Evolutionary conservation across 169 alveolate species (phyloP), one percentile per base, ranked within the genome.

Genomic region (Eimeria maxima): DNA sequence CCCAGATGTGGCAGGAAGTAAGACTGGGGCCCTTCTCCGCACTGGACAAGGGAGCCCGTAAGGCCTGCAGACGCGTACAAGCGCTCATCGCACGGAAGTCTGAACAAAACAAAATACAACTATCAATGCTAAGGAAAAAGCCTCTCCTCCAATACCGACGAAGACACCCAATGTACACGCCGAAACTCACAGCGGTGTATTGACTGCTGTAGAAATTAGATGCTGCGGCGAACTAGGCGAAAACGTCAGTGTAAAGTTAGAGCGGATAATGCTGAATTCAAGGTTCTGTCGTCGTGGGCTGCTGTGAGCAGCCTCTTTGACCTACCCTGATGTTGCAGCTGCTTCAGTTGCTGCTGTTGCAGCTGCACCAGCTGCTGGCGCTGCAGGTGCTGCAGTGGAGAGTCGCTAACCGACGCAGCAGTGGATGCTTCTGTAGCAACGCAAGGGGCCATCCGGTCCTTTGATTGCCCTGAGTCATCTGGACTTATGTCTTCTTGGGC

Each of bases 361-460:
- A 47, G 50, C 69, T 47, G 67, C 22, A 83, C 55, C 67, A 53
- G 91, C 91, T 83, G 91, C 76, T 83, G 91, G 74, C 91, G 91
- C 91, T 83, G 91, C 69, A 83, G 73, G 27, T 83, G 91, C 50
- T 83, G 91, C 91, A 83, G 73, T 1, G 91, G 91, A 29, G 91
- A 83, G 91, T 83, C 91, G 71, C 73, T 55, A 33, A 53, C 91
- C 27, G 91, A 83, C 76, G 71, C 91, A 83, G 91, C 65, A 47
- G 91, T 83, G 29, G 91, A 83, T 20, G 91, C 91, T 55, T 83
- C 91, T 6, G 91, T 83, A 55, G 91, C 91, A 29, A 83, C 73
- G 74, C 91, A 83, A 24, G 91, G 91, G 33, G 57, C 91, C 50
- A 53, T 22, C 55, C 91, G 60, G 76, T 83, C 91, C 91, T 55